These are phyloP conservation scores for Calamus simplicifolius DNA, from an alignment of 176 grass and related monocot genomes.

Conservation along the genomic window DNA sequence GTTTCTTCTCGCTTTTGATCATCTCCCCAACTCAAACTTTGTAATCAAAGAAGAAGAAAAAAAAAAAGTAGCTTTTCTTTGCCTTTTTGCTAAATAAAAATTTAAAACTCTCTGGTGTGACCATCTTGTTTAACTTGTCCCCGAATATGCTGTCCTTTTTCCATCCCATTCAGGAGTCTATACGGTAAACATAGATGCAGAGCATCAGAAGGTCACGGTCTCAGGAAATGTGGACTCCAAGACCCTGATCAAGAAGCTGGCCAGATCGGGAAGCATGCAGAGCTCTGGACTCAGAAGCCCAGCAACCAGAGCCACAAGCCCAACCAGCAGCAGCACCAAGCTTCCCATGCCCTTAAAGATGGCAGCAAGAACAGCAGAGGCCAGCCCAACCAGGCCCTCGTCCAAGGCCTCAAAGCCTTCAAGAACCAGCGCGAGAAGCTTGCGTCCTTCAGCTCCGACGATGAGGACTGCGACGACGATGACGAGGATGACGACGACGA, in stretches of 20 bases:
- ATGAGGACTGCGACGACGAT: slow-evolving; percentile 45
- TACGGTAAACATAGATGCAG: slow-evolving; percentile 70
- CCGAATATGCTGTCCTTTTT: background rate
- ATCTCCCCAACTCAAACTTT: no score
- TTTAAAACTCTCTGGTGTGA: background rate
- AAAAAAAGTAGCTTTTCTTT: no score
- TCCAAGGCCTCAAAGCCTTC: slow-evolving; percentile 84
- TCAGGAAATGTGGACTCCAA: slow-evolving; percentile 59
- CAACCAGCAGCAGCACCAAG: slow-evolving; percentile 20
- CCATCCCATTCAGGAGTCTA: slow-evolving; percentile 61
- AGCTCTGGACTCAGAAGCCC: slow-evolving; percentile 64
- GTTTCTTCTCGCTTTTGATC: no score
- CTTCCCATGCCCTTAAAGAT: slow-evolving; percentile 30
- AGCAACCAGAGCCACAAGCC: slow-evolving; percentile 52
- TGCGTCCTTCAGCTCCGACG: slow-evolving; percentile 48
- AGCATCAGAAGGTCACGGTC: slow-evolving; percentile 87
- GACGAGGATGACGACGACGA: slow-evolving; percentile 63
- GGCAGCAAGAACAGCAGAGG: slow-evolving; percentile 36
- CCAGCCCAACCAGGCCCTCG: slow-evolving; percentile 56
- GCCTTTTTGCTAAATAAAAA: no score
- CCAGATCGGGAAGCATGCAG: slow-evolving; percentile 75
- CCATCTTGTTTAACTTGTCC: slow-evolving; percentile 2
- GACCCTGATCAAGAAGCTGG: slow-evolving; percentile 74
- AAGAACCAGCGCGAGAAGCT: slow-evolving; percentile 77
- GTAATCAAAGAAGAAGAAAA: no score